phyloP scores from a whole-genome alignment of 169 alveolate genomes.

The Cryptosporidium baileyi region DNA sequence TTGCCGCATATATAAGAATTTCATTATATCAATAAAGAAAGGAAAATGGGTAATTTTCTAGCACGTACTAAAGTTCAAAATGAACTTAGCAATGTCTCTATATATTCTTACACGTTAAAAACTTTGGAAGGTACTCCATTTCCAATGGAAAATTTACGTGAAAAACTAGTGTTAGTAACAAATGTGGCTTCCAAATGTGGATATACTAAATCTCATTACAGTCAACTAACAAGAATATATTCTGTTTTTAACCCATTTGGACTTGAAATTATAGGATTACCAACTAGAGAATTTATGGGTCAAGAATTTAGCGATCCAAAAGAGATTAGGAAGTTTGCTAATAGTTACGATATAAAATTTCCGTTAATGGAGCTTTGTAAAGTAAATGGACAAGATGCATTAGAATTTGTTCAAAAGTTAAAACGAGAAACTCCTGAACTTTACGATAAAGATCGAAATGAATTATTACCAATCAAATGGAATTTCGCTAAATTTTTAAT shows the following conservation, averaged over 20 bases:
- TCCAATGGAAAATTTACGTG: conserved; percentile 25
- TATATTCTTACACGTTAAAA: conserved; percentile 26
- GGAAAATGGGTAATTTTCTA: conserved; percentile 49
- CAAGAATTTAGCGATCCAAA: conserved; percentile 39
- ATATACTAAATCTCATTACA: conserved; percentile 30
- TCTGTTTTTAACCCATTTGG: conserved; percentile 61
- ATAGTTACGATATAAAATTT: conserved; percentile 14
- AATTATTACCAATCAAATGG: conserved; percentile 33
- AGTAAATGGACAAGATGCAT: conserved; percentile 48
- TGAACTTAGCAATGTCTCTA: neutral
- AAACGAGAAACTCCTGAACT: conserved; percentile 58
- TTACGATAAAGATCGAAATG: neutral
- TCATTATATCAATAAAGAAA: too few species aligned
- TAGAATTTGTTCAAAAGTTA: conserved; percentile 37
- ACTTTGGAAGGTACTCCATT: conserved; percentile 39
- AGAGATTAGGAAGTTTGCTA: conserved; percentile 35
- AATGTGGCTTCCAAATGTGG: conserved; percentile 69
- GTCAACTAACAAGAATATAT: conserved; percentile 50
- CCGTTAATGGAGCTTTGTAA: conserved; percentile 57
- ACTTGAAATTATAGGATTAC: conserved; percentile 42
- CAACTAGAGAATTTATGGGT: conserved; percentile 58
- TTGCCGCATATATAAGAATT: too few species aligned
- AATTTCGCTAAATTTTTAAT: conserved; percentile 43
- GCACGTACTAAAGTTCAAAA: neutral
- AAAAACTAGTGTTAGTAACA: conserved; percentile 51